Percentiles rank a stretch among this genome's conserved stretches.
Evolutionary conservation across 1,284 basidiomycete species (phyloP).

Genomic region (Cutaneotrichosporon sp.): DNA sequence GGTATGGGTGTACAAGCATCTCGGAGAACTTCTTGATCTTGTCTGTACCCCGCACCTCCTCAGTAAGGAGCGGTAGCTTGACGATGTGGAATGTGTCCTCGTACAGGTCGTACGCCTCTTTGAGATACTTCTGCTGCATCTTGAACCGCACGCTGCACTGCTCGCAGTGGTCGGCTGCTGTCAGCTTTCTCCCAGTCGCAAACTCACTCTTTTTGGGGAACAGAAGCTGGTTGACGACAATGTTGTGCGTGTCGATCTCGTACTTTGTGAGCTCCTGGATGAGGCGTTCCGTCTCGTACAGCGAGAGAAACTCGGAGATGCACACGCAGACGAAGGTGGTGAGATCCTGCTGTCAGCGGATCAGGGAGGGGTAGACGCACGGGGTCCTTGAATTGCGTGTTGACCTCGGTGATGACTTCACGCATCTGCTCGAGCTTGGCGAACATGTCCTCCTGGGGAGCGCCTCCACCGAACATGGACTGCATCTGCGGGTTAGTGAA

Average conservation of each 20-base stretch:
- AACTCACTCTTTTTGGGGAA: slow-evolving; percentile 81
- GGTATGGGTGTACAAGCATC: slow-evolving; percentile 28
- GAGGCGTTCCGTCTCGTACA: slow-evolving; percentile 97
- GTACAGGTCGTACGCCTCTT: slow-evolving; percentile 90
- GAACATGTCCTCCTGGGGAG: slow-evolving; percentile 90
- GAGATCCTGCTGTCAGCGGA: slow-evolving; percentile 63
- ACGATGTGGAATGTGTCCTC: slow-evolving; percentile 96
- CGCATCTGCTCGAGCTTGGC: slow-evolving; percentile 97
- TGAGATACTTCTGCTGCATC: slow-evolving; percentile 97
- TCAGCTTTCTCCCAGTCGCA: background rate
- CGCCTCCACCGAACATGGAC: slow-evolving; percentile 80
- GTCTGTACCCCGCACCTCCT: slow-evolving; percentile 92
- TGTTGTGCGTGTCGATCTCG: slow-evolving; percentile 98
- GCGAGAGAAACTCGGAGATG: slow-evolving; percentile 95
- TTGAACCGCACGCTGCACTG: slow-evolving; percentile 90
- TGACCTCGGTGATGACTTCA: slow-evolving; percentile 95
- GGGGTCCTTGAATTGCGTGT: slow-evolving; percentile 98
- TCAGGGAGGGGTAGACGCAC: slow-evolving; percentile 54
- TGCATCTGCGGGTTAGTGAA: slow-evolving; percentile 61
- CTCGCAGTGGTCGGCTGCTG: slow-evolving; percentile 78
- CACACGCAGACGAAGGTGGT: slow-evolving; percentile 98
- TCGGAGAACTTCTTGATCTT: slow-evolving; percentile 83
- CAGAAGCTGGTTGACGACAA: slow-evolving; percentile 94
- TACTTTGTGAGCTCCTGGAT: slow-evolving; percentile 95
- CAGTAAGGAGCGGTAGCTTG: slow-evolving; percentile 85